Evolutionary conservation across 805 yeast genomes (phyloP).

Genomic region (Wickerhamiella domercqiae): DNA sequence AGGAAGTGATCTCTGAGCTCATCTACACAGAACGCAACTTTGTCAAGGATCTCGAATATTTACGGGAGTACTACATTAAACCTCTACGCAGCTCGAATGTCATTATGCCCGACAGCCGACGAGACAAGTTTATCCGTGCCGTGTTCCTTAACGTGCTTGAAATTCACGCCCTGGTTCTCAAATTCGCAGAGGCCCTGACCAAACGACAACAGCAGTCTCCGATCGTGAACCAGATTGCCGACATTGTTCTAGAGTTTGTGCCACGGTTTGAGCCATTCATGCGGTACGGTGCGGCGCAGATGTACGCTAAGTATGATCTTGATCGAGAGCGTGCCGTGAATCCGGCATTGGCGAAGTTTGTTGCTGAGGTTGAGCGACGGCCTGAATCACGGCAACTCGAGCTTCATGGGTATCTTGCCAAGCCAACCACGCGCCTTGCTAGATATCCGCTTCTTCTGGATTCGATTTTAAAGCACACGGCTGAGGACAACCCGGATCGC

Average conservation of each 20-base stretch:
- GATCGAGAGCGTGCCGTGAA: constrained; percentile 87
- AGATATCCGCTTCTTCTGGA: constrained; percentile 74
- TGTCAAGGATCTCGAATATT: constrained; percentile 83
- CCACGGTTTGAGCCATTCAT: constrained; percentile 86
- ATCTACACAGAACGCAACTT: constrained; percentile 89
- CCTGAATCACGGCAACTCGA: constrained; percentile 82
- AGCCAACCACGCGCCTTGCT: constrained; percentile 92
- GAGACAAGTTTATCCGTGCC: constrained; percentile 81
- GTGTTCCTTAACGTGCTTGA: constrained; percentile 86
- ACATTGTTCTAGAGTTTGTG: constrained; percentile 67
- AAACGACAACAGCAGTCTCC: constrained; percentile 76
- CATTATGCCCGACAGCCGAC: constrained; percentile 73
- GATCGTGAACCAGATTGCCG: constrained; percentile 75
- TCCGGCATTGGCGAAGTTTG: constrained; percentile 81
- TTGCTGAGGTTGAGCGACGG: constrained; percentile 74
- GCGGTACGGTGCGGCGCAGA: constrained; percentile 84
- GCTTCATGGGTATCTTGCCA: constrained; percentile 80
- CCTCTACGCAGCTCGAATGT: constrained; percentile 77
- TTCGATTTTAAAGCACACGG: constrained; percentile 71
- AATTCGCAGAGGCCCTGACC: constrained; percentile 77
- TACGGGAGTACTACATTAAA: constrained; percentile 86
- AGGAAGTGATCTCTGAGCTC: constrained; percentile 87
- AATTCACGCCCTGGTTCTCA: constrained; percentile 65
- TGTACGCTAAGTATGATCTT: constrained; percentile 87
- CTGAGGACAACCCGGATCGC: constrained; percentile 58